Evolutionary conservation across 768 basidiomycete species (phyloP).

Genomic region (Neoboletus magnificus): DNA sequence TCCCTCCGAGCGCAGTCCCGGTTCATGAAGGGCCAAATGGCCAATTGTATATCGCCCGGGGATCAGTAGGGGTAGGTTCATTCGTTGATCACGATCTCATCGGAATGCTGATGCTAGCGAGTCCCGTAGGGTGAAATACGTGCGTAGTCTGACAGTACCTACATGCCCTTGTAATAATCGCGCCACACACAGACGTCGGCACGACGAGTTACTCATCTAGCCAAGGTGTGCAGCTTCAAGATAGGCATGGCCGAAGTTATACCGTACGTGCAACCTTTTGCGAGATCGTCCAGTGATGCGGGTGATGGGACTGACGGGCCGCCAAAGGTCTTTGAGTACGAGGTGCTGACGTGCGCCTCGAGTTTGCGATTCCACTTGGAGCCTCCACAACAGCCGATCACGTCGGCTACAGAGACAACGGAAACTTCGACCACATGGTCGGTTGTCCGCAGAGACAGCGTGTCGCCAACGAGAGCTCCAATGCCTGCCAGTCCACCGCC

Average conservation of each 20-base stretch:
- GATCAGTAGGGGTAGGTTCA: conserved; percentile 10
- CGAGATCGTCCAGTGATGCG: neutral
- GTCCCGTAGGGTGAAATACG: conserved; percentile 17
- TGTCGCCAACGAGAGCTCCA: neutral
- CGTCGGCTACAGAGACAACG: neutral
- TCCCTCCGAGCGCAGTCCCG: conserved; percentile 21
- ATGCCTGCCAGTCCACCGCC: neutral
- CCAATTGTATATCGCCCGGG: conserved; percentile 20
- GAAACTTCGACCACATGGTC: neutral
- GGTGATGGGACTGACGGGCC: neutral
- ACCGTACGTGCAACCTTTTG: conserved; percentile 5
- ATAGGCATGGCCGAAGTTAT: conserved; percentile 5
- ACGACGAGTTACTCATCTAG: conserved; percentile 7
- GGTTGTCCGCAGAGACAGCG: neutral
- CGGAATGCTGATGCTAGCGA: conserved; percentile 1
- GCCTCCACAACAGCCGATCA: neutral
- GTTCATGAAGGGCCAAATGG: neutral
- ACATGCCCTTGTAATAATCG: neutral
- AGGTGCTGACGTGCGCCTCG: conserved; percentile 20
- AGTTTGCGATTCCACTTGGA: conserved; percentile 16
- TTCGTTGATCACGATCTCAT: neutral
- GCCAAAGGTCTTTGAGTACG: conserved; percentile 18
- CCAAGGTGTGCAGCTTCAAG: conserved; percentile 16
- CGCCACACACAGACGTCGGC: conserved; percentile 12
- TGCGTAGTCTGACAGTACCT: neutral